Percentiles rank a stretch among this genome's conserved stretches.
Evolutionary conservation across 2,329 filamentous ascomycete genomes (phyloP).

Genomic region (Epichloe scottii): DNA sequence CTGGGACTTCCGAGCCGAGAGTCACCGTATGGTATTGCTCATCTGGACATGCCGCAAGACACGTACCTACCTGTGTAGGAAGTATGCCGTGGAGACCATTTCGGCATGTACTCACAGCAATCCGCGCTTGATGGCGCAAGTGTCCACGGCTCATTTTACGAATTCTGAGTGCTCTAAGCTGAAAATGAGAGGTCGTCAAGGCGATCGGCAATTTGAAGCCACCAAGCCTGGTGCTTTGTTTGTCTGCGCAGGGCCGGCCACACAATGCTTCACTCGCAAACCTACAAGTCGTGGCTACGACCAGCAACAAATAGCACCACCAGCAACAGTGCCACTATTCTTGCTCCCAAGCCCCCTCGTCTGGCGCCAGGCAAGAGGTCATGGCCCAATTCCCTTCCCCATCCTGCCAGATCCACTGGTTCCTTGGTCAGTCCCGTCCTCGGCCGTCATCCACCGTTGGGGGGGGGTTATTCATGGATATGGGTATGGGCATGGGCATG

Average conservation of each 20-base stretch:
- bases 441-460: conserved; percentile 5
- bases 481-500: too few relatives aligned
- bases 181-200: not conserved
- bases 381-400: conserved; percentile 1
- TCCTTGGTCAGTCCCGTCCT: conserved; percentile 6
- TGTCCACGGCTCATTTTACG: too few relatives aligned
- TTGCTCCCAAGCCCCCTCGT: not conserved
- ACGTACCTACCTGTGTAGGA: not conserved
- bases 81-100: not conserved
- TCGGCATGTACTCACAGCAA: not conserved
- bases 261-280: not conserved
- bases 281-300: too few relatives aligned
- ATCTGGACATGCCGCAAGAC: not conserved
- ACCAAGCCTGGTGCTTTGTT: not conserved
- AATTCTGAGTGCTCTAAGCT: too few relatives aligned
- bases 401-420: conserved; percentile 6
- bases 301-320: not conserved
- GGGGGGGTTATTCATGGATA: conserved; percentile 1
- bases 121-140: too few relatives aligned
- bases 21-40: not conserved
- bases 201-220: not conserved
- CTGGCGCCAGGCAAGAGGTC: conserved; percentile 2
- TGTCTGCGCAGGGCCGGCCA: not conserved
- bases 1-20: conserved; percentile 7
- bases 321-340: not conserved